phyloP scores from a whole-genome alignment of 164 flowering plant species.

The Kingdonia uniflora region DNA sequence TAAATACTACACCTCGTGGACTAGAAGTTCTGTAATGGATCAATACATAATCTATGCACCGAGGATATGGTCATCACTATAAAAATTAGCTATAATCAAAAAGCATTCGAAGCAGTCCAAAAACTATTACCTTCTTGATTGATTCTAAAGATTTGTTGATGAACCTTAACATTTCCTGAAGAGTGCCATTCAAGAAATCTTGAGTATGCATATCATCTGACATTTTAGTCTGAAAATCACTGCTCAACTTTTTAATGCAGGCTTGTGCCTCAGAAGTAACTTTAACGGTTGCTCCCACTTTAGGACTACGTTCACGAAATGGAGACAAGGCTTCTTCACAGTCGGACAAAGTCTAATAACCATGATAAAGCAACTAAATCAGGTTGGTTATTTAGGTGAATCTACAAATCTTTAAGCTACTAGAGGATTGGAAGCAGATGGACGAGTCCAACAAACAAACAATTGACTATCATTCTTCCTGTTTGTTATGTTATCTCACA shows the following conservation, averaged over 20 bases:
- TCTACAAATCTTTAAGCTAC: not conserved
- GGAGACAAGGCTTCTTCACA: slow-evolving; percentile 46
- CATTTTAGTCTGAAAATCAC: slow-evolving; percentile 52
- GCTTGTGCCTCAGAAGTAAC: slow-evolving; percentile 39
- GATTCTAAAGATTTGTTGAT: slow-evolving; percentile 39
- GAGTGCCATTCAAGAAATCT: slow-evolving; percentile 39
- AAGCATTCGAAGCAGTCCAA: no score
- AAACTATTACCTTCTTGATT: slow-evolving; percentile 62
- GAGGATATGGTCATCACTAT: no score
- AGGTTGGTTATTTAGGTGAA: not conserved
- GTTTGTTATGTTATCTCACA: no score
- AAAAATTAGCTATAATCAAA: no score
- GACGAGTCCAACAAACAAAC: no score
- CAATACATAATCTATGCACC: no score
- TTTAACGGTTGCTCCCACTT: slow-evolving; percentile 23
- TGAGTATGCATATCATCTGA: slow-evolving; percentile 74
- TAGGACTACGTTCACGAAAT: slow-evolving; percentile 26
- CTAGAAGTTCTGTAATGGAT: no score
- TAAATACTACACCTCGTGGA: no score
- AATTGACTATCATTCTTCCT: no score
- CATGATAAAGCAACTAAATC: not conserved
- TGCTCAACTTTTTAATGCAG: slow-evolving; percentile 41
- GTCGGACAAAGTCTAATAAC: slow-evolving; percentile 62
- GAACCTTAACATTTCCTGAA: slow-evolving; percentile 48
- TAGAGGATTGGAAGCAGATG: no score